Base-by-base conservation (phyloP, 2,329 filamentous ascomycete species). In the Aspergillus caelatus region DNA sequence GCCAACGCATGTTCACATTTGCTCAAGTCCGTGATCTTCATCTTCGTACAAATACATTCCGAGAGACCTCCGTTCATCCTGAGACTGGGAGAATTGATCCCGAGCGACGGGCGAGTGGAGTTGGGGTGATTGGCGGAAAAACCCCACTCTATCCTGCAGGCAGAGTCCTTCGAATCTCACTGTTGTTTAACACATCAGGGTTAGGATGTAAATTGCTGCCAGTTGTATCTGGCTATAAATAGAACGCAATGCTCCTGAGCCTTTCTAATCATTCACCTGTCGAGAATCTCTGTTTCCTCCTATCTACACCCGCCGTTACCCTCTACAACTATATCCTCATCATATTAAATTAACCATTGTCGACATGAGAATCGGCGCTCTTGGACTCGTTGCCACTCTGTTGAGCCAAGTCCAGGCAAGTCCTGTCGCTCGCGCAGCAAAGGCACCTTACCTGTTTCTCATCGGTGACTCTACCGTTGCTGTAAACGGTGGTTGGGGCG, bases 401-500 rank as follows among this genome's bases (percentile, higher is more conserved):
- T 36, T 62, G 21, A 30, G 30, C 39, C 26, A 32, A 8, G 48
- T 39, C 30, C 58, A 55, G 14, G 36, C 26, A 8, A 60, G 19
- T 32, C 58, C 50, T 19, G 12, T 45, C 11, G 7, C 19, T n/a
- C 58, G 58, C 4, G 52, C 26, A 26, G 4, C 60, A 34, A 58
- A 62, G 9, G 14, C 56, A 2, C 61, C 61, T 12, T 59, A 48
- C 41, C 57, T 63, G n/a, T 58, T 67, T 36, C 62, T 67, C 6
- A 61, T 61, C 4, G 65, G 65, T 8, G 65, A 67, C 58, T 67
- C 63, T 14, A 67, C 65, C 3, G 64, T 62, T 6, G 65, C 65
- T 8, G 30, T 62, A 2, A 45, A 52, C 28, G 61, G 62, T 10
- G 65, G 65, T 21, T 67, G 65, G 65, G 65, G 65, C 10, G 53